Evolutionary conservation across 768 basidiomycete genomes (phyloP).

Genomic region (Paxillus involutus): DNA sequence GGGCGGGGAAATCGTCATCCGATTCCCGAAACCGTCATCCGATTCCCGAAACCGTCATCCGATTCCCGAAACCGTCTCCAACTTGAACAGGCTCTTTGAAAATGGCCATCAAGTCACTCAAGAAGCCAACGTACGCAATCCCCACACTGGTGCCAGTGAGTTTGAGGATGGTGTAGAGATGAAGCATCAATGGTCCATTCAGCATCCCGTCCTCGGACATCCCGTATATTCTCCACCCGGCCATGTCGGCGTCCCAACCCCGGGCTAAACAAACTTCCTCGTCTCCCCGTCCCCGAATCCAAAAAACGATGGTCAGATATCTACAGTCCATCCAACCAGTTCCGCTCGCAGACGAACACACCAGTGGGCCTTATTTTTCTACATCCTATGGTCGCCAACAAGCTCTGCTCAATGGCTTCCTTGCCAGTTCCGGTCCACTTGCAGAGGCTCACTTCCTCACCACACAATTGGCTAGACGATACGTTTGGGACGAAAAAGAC

Average conservation of each 20-base stretch:
- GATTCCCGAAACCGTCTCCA: too few species aligned
- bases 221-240: neutral
- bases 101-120: too few species aligned
- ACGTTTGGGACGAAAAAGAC: constrained; percentile 88
- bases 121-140: too few species aligned
- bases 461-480: constrained; percentile 92
- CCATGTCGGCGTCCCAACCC: neutral
- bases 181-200: neutral
- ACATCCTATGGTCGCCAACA: constrained; percentile 19
- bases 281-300: constrained; percentile 77
- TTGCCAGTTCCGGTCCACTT: constrained; percentile 6
- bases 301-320: constrained; percentile 74
- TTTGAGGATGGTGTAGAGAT: neutral
- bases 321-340: constrained; percentile 77
- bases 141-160: too few species aligned
- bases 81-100: too few species aligned
- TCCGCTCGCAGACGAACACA: constrained; percentile 69
- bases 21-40: too few species aligned
- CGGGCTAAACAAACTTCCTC: constrained; percentile 42
- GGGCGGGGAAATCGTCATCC: too few species aligned
- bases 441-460: constrained; percentile 48
- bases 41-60: too few species aligned
- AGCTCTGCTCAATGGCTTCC: constrained; percentile 17
- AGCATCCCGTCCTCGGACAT: neutral
- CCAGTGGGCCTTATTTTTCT: constrained; percentile 49